Evolutionary conservation across 345 rosid species (phyloP).

Genomic region (Mallotus nudiflorus): DNA sequence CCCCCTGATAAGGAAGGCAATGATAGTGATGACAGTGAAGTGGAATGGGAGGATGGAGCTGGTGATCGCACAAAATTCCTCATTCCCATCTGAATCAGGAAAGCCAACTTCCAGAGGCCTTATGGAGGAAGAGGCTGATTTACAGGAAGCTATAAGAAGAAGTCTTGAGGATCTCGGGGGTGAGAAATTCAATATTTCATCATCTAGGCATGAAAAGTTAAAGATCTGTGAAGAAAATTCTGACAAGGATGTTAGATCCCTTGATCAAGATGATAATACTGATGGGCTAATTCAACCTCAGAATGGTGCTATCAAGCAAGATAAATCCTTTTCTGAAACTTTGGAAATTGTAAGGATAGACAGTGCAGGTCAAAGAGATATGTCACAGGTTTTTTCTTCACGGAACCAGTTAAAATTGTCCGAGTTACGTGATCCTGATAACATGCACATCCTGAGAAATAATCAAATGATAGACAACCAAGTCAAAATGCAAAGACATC

Average conservation of each 20-base stretch:
- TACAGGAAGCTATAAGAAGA: conserved; percentile 85
- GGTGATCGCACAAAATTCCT: conserved; percentile 27
- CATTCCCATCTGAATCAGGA: conserved; percentile 28
- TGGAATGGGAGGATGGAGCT: conserved; percentile 70
- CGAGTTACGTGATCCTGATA: conserved; percentile 20
- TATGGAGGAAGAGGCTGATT: conserved; percentile 77
- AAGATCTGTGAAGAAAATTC: conserved; percentile 25
- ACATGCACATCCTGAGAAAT: conserved; percentile 12
- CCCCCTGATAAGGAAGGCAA: conserved; percentile 33
- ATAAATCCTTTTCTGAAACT: conserved; percentile 27
- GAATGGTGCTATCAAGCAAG: conserved; percentile 19
- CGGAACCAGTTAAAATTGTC: conserved; percentile 29
- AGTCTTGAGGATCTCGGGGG: conserved; percentile 59
- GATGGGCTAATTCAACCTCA: conserved; percentile 19
- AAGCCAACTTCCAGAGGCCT: conserved; percentile 53
- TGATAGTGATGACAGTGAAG: conserved; percentile 50
- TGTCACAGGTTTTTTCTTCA: conserved; percentile 28
- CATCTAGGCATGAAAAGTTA: conserved; percentile 17
- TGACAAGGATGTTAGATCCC: conserved; percentile 20
- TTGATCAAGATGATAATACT: conserved; percentile 29
- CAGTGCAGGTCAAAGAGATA: conserved; percentile 24
- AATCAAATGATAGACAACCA: conserved; percentile 32
- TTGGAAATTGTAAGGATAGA: conserved; percentile 25
- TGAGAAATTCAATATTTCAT: conserved; percentile 25
- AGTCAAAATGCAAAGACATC: conserved; percentile 9